Conservation (phyloP, 208 protist species). For the Trypanosoma boissoni region DNA sequence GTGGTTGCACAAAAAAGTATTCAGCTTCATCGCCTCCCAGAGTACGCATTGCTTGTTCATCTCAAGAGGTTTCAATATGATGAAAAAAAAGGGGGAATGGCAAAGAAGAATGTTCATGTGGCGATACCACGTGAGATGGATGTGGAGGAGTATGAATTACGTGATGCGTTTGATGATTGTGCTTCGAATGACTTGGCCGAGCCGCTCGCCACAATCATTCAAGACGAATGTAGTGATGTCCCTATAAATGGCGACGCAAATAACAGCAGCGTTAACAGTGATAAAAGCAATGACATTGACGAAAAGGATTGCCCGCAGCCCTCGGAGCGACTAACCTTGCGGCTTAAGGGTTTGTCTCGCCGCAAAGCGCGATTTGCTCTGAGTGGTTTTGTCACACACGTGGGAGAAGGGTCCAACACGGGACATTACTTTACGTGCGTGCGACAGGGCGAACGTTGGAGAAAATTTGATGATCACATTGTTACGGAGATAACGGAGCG, state of each 20-base stretch:
- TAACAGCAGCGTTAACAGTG: not conserved
- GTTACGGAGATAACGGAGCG: constrained; percentile 76
- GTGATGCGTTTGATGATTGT: constrained; percentile 2
- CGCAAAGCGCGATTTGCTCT: constrained; percentile 84
- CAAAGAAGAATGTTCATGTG: constrained; percentile 84
- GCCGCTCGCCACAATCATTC: not conserved
- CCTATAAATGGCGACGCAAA: not conserved
- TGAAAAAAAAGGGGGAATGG: constrained; percentile 52
- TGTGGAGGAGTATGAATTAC: constrained; percentile 70
- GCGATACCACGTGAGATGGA: constrained; percentile 86
- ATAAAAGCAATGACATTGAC: constrained; percentile 1
- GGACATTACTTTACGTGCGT: constrained; percentile 93
- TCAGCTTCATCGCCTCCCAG: constrained; percentile 78
- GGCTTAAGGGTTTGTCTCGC: constrained; percentile 48
- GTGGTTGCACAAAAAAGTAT: constrained; percentile 81
- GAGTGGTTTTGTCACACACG: constrained; percentile 87
- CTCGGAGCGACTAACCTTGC: constrained; percentile 31
- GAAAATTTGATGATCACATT: constrained; percentile 86
- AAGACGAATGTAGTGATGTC: not conserved
- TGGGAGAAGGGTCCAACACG: constrained; percentile 69
- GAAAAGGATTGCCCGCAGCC: constrained; percentile 34
- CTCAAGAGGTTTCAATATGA: constrained; percentile 92
- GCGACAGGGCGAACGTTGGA: constrained; percentile 74
- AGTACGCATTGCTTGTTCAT: constrained; percentile 86
- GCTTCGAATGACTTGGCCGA: not conserved